Percentiles rank a stretch among this genome's conserved stretches.
Evolutionary conservation across 176 grass and related monocot genomes (phyloP).

Genomic region (Eleusine indica): DNA sequence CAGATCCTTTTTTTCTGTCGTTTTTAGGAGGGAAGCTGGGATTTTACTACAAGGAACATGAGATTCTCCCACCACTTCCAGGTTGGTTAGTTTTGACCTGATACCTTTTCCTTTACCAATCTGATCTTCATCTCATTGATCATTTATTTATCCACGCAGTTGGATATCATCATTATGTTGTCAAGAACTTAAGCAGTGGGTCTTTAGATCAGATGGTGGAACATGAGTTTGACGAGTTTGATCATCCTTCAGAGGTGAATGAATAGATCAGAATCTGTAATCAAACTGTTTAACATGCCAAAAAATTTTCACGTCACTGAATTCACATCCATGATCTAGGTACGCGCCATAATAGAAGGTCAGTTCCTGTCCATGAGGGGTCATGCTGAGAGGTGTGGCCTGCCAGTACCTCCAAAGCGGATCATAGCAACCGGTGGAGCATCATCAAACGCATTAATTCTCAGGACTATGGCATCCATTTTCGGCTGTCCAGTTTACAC

Average conservation of each 20-base stretch:
- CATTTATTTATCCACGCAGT: constrained; percentile 41
- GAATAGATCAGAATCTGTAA: neutral
- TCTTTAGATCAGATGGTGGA: constrained; percentile 43
- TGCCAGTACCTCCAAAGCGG: constrained; percentile 78
- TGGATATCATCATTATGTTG: constrained; percentile 61
- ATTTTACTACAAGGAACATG: constrained; percentile 93
- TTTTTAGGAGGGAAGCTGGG: constrained; percentile 65
- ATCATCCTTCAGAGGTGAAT: constrained; percentile 69
- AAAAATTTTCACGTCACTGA: neutral
- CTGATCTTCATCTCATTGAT: constrained; percentile 18
- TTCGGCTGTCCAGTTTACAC: constrained; percentile 79
- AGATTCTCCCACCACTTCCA: constrained; percentile 85
- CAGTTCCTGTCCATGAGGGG: constrained; percentile 86
- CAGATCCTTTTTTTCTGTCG: neutral
- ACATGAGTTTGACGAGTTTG: constrained; percentile 54
- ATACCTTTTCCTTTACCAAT: neutral
- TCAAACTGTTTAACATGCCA: neutral
- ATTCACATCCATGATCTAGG: constrained; percentile 22
- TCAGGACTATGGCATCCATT: constrained; percentile 70
- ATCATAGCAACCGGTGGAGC: constrained; percentile 85
- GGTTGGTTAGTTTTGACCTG: constrained; percentile 60
- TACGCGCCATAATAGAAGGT: constrained; percentile 71
- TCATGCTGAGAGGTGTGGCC: constrained; percentile 78
- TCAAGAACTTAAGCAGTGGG: constrained; percentile 36
- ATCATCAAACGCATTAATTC: constrained; percentile 68